Evolutionary conservation across 129 eudicot species (phyloP), one percentile per base, ranked within the genome.

Genomic region (Escallonia rubra): DNA sequence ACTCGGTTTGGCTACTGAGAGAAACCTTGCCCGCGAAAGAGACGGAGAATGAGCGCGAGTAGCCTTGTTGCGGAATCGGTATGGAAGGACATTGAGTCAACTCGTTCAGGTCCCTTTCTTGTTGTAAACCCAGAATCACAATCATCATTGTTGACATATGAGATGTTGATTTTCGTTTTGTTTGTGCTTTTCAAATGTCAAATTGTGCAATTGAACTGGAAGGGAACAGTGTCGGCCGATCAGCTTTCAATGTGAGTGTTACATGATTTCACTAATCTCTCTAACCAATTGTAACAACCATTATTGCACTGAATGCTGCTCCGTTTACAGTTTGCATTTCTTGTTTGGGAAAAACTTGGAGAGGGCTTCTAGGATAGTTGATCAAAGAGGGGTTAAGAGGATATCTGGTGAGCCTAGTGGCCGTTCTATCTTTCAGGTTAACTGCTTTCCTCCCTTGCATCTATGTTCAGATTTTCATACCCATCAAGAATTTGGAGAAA

Each of bases 331-430:
- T 1, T 56, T 68, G 64, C 13, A 77, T 69, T 73, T 78, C 52
- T 43, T 92, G 69, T 92, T 85, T 64, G 98, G 91, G 10, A 88
- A 83, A 46, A 92, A 92, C 65, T 65, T 92, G 61, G 98, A 91
- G 78, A 76, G 86, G 63, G 96, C 96, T 3, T 82, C 87, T n/a
- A 81, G 87, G 79, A 88, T 92, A 10, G 90, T 86, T 44, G 96
- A 92, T 76, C 86, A 86, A 68, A 59, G 76, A 10, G 95, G 98
- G 7, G 98, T 91, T 15, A 86, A 88, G 83, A 80, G 76, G 72
- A 92, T 92, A 38, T 79, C 75, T 1, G 96, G 95, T 34, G 63
- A 81, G 49, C 87, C 77, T 14, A 88, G 84, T 47, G 89, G 96
- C 3, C 98, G 96, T 44, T 77, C 82, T 52, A 80, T 86, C 64